Conservation (phyloP, 441 rosid genomes). For the Gossypium schwendimanii region DNA sequence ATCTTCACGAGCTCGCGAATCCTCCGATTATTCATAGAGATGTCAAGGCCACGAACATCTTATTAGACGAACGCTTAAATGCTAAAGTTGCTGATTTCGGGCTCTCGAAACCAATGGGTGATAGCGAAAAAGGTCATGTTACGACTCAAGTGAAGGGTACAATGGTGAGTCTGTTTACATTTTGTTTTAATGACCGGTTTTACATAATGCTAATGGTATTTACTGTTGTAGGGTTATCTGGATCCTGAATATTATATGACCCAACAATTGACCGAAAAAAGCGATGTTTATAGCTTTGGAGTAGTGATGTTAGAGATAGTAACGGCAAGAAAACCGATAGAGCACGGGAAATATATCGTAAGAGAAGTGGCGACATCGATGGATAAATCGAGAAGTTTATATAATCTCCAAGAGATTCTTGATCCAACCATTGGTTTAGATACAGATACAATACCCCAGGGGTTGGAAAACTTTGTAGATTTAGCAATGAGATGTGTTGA, state of each 20-base stretch:
- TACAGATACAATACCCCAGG: conserved; percentile 29
- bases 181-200: not conserved
- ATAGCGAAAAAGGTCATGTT: conserved; percentile 43
- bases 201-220: not conserved
- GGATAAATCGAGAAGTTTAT: conserved; percentile 47
- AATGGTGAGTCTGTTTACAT: conserved; percentile 45
- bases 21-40: conserved; percentile 84
- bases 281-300: conserved; percentile 81
- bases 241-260: conserved; percentile 91
- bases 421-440: conserved; percentile 39
- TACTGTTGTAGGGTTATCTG: conserved; percentile 47
- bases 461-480: conserved; percentile 55
- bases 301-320: conserved; percentile 64
- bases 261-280: conserved; percentile 73
- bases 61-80: conserved; percentile 53
- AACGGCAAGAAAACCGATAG: conserved; percentile 55
- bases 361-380: conserved; percentile 48
- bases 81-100: conserved; percentile 31
- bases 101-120: conserved; percentile 56
- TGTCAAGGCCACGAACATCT: conserved; percentile 59
- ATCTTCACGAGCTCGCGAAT: conserved; percentile 72
- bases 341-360: conserved; percentile 61
- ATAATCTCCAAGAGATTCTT: conserved; percentile 50
- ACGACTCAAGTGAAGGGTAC: conserved; percentile 85
- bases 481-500: conserved; percentile 63